phyloP scores from a whole-genome alignment of 2,329 filamentous ascomycete genomes.

The Sordariomycetes sp. region DNA sequence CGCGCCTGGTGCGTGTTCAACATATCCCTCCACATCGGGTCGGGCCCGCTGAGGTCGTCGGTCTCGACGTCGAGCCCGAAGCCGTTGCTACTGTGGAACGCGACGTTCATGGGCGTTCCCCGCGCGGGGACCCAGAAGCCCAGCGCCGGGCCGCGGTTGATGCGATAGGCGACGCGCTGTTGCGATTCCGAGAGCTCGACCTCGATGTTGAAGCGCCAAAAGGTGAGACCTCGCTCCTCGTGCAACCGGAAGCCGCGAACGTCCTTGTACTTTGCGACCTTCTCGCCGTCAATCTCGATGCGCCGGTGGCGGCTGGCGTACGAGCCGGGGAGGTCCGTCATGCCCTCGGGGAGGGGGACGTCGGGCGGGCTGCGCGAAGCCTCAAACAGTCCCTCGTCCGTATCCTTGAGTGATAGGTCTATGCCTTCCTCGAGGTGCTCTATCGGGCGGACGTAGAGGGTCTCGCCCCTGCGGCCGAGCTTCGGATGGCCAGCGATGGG shows the following conservation, averaged over 20 bases:
- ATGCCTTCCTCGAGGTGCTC: constrained; percentile 67
- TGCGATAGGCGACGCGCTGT: constrained; percentile 84
- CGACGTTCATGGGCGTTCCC: constrained; percentile 88
- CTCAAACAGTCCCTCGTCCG: constrained; percentile 74
- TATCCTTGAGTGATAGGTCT: constrained; percentile 69
- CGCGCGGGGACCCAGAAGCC: constrained; percentile 90
- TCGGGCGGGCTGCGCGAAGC: constrained; percentile 42
- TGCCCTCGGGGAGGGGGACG: constrained; percentile 22
- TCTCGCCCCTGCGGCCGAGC: constrained; percentile 70
- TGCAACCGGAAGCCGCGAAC: constrained; percentile 73
- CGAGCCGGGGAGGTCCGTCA: constrained; percentile 34
- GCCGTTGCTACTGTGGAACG: constrained; percentile 97
- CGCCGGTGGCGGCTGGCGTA: constrained; percentile 40
- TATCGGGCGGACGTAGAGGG: constrained; percentile 80
- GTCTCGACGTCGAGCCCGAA: constrained; percentile 72
- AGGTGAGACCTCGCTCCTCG: constrained; percentile 74
- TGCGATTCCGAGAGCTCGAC: constrained; percentile 70
- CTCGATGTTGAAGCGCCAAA: constrained; percentile 95
- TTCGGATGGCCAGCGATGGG: constrained; percentile 82
- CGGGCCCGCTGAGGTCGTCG: constrained; percentile 75
- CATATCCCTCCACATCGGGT: constrained; percentile 94
- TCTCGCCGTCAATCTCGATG: constrained; percentile 60
- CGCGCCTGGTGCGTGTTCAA: constrained; percentile 81
- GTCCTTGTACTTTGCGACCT: constrained; percentile 67
- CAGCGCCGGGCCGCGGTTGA: constrained; percentile 78